Evolutionary conservation across 768 basidiomycete species (phyloP).

Genomic region (Lactifluus echinatus): DNA sequence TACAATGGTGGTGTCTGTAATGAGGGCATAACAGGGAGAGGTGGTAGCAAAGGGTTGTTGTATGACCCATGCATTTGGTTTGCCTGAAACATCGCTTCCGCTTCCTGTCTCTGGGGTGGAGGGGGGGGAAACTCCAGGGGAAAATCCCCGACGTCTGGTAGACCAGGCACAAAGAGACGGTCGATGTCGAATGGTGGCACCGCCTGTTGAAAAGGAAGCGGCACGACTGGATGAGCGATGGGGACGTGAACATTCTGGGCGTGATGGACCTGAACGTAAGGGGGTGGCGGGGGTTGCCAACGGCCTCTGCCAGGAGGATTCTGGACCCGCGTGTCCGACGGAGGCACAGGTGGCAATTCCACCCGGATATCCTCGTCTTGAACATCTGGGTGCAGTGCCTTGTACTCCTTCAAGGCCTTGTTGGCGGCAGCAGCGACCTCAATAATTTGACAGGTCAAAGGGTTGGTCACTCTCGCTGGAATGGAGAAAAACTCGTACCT

Average conservation of each 20-base stretch:
- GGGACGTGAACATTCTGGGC: conserved; percentile 11
- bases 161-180: conserved; percentile 2
- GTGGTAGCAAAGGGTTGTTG: background rate
- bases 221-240: conserved; percentile 11
- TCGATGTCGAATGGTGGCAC: background rate
- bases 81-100: background rate
- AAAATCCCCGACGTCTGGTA: background rate
- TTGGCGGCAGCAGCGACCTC: conserved; percentile 66
- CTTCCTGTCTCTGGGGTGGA: background rate
- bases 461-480: background rate
- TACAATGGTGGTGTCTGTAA: background rate
- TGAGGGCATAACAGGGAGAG: background rate
- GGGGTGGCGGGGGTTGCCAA: background rate
- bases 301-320: background rate
- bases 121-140: background rate
- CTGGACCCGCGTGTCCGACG: background rate
- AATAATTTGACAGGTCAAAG: background rate
- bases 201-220: background rate
- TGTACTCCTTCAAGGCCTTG: conserved; percentile 54
- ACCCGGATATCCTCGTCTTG: conserved; percentile 52
- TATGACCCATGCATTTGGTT: background rate
- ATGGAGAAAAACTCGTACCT: conserved; percentile 38
- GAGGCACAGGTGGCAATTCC: conserved; percentile 40
- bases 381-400: conserved; percentile 52
- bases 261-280: conserved; percentile 13